phyloP scores from a whole-genome alignment of 768 basidiomycete species.

The Boletus reticuloceps region DNA sequence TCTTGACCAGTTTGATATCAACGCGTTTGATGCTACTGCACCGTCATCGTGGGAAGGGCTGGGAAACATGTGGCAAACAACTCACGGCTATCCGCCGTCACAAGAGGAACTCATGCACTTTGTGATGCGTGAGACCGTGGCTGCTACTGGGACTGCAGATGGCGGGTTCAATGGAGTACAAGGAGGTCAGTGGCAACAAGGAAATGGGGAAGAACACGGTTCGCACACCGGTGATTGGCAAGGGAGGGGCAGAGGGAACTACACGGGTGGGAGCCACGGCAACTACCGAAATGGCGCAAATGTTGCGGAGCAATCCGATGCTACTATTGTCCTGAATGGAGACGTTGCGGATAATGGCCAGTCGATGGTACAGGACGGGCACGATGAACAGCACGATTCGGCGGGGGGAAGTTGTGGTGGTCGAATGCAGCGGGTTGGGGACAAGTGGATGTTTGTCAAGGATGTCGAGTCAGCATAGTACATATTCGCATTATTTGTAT shows the following conservation, averaged over 20 bases:
- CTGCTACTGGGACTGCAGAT: constrained; percentile 10
- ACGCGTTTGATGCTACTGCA: constrained; percentile 70
- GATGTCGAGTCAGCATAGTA: constrained; percentile 22
- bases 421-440: constrained; percentile 68
- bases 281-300: constrained; percentile 42
- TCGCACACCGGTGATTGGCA: constrained; percentile 36
- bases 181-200: constrained; percentile 25
- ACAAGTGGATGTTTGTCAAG: constrained; percentile 70
- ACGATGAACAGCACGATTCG: not conserved
- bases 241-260: constrained; percentile 39
- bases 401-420: constrained; percentile 36
- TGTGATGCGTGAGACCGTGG: constrained; percentile 44
- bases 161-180: constrained; percentile 18
- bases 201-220: constrained; percentile 30
- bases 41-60: constrained; percentile 79
- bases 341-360: constrained; percentile 23
- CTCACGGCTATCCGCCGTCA: constrained; percentile 65
- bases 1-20: constrained; percentile 67
- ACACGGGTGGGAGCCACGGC: constrained; percentile 36
- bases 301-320: constrained; percentile 30
- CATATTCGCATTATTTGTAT: constrained; percentile 24
- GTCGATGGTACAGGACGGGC: not conserved
- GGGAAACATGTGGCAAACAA: constrained; percentile 72
- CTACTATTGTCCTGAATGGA: constrained; percentile 57
- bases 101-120: constrained; percentile 79